Evolutionary conservation across 352 stramenopile species (phyloP).

Genomic region (Phytophthora syringae): DNA sequence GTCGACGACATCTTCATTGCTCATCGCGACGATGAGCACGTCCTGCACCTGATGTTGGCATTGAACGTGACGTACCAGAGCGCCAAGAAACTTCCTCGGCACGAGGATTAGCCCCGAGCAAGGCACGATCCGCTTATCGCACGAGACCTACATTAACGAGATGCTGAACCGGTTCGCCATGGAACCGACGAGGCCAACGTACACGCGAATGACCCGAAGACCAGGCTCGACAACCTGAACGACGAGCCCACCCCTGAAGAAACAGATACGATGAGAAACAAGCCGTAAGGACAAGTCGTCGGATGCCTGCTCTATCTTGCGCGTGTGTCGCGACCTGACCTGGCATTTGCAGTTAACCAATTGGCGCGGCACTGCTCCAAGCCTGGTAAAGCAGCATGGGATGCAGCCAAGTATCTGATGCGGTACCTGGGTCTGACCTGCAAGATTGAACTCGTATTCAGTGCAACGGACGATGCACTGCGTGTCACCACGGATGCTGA

Average conservation of each 20-base stretch:
- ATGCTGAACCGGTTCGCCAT: background rate
- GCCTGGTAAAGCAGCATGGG: background rate
- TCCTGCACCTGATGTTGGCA: background rate
- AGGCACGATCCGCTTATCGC: background rate
- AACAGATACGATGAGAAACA: background rate
- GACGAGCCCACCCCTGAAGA: background rate
- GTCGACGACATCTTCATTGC: background rate
- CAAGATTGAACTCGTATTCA: background rate
- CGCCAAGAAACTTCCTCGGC: background rate
- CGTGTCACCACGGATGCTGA: slow-evolving; percentile 23
- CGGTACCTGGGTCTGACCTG: slow-evolving; percentile 2
- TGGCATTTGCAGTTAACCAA: slow-evolving; percentile 3
- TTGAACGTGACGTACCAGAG: background rate
- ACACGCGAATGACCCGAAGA: background rate
- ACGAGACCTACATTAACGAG: background rate
- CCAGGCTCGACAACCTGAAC: background rate
- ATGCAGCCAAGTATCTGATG: background rate
- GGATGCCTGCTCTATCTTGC: background rate
- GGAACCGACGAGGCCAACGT: background rate
- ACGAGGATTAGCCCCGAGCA: background rate
- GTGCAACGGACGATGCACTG: background rate
- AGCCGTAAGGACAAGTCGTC: background rate
- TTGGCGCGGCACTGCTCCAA: background rate
- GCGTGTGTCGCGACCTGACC: slow-evolving; percentile 1
- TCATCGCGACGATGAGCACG: background rate